These are phyloP conservation scores for Petasospora rhodanensis DNA, from an alignment of 1,139 yeast genomes.

Conservation along the genomic window DNA sequence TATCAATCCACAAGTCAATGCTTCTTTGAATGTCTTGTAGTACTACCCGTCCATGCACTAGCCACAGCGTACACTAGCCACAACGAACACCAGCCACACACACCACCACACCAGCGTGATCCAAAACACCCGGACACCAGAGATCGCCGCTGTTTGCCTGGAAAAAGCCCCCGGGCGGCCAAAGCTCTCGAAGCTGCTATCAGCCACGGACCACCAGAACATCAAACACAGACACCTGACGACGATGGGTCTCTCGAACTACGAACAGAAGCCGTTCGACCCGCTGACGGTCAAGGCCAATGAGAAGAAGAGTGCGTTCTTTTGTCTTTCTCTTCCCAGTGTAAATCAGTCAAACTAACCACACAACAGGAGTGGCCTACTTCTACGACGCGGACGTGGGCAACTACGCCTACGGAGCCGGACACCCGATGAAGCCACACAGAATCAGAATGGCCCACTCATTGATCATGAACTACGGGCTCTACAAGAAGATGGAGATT, in stretches of 20 bases:
- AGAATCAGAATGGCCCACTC: conserved; percentile 99
- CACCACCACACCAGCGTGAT: too few relatives aligned
- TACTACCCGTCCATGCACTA: too few relatives aligned
- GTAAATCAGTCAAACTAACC: conserved; percentile 4
- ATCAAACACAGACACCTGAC: not conserved
- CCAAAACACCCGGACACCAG: conserved; percentile 2
- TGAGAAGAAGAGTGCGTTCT: conserved; percentile 57
- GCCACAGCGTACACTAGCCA: too few relatives aligned
- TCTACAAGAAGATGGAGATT: conserved; percentile 95
- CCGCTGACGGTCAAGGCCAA: conserved; percentile 51
- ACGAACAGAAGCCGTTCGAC: conserved; percentile 48
- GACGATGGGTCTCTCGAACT: conserved; percentile 23
- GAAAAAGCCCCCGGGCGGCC: too few relatives aligned
- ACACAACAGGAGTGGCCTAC: conserved; percentile 47
- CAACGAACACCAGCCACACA: too few relatives aligned
- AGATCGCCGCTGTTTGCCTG: too few relatives aligned
- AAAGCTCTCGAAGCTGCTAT: not conserved
- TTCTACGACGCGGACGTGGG: conserved; percentile 87
- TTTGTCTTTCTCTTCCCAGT: too few relatives aligned
- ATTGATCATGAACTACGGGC: conserved; percentile 92
- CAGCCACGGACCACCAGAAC: not conserved
- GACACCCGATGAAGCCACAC: conserved; percentile 98
- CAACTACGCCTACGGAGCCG: conserved; percentile 96
- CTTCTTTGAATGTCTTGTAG: too few relatives aligned
- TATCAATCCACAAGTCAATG: too few relatives aligned